A percentile compares a stretch with the other conserved stretches of the same genome.
Evolutionary conservation across 2,329 filamentous ascomycete genomes (phyloP).

Genomic region (Scedosporium aurantiacum): DNA sequence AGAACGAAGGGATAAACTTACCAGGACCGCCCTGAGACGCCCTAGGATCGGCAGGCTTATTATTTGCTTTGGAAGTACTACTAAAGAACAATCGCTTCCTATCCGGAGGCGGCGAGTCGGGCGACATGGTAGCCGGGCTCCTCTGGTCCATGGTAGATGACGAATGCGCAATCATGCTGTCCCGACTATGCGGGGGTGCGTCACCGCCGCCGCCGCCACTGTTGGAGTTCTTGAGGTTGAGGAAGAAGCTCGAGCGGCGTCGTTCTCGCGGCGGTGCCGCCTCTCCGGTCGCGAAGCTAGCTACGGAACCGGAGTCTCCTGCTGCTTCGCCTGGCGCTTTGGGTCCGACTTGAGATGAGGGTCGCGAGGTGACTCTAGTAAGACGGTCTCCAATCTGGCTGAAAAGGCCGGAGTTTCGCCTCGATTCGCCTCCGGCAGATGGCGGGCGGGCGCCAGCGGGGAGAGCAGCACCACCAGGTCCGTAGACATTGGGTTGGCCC

Average conservation of each 20-base stretch:
- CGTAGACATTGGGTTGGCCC: background rate
- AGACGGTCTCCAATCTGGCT: slow-evolving; percentile 4
- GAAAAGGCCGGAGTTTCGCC: slow-evolving; percentile 3
- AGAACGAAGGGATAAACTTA: slow-evolving; percentile 9
- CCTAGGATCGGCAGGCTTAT: background rate
- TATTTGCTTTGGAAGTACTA: slow-evolving; percentile 12
- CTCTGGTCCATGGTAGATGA: background rate
- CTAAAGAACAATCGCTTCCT: slow-evolving; percentile 30
- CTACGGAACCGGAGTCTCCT: slow-evolving; percentile 28
- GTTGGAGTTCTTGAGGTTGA: slow-evolving; percentile 12
- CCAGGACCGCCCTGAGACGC: slow-evolving; percentile 6
- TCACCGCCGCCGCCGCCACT: background rate
- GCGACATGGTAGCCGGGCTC: slow-evolving; percentile 5
- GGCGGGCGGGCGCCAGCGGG: background rate
- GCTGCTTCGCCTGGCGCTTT: background rate
- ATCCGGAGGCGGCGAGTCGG: slow-evolving; percentile 17
- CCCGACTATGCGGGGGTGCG: background rate
- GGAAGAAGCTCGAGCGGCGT: slow-evolving; percentile 28
- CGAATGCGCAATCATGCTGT: slow-evolving; percentile 1
- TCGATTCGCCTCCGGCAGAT: background rate
- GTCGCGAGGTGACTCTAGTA: background rate
- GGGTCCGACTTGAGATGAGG: background rate
- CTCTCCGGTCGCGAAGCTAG: slow-evolving; percentile 29
- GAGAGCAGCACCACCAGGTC: background rate
- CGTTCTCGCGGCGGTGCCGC: slow-evolving; percentile 22